A percentile compares a stretch with the other conserved stretches of the same genome.
Conservation (phyloP, 805 yeast genomes). For the Monosporozyma aerobia region DNA sequence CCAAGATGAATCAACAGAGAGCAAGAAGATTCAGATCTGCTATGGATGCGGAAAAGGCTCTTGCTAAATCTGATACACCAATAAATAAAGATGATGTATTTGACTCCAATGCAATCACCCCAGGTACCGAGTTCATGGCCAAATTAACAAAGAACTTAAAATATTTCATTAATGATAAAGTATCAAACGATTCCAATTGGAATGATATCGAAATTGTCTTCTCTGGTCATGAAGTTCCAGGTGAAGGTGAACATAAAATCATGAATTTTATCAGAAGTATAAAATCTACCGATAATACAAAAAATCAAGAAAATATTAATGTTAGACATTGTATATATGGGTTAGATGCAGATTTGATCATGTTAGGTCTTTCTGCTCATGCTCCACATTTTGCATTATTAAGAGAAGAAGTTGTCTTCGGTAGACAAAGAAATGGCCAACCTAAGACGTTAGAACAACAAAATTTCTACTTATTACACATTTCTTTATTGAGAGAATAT, state of each 20-base stretch:
- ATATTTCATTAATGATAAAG: conserved; percentile 81
- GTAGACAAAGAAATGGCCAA: conserved; percentile 33
- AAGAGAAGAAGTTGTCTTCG: conserved; percentile 93
- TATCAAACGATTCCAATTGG: conserved; percentile 83
- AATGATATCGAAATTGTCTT: conserved; percentile 64
- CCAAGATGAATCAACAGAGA: conserved; percentile 97
- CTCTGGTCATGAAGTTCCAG: conserved; percentile 94
- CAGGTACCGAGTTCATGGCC: conserved; percentile 96
- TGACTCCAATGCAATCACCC: conserved; percentile 89
- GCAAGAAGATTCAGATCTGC: conserved; percentile 93
- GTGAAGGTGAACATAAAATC: conserved; percentile 97
- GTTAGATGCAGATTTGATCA: conserved; percentile 89
- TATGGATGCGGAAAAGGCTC: conserved; percentile 75
- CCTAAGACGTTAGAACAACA: conserved; percentile 58
- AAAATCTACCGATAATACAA: conserved; percentile 44
- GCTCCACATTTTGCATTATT: conserved; percentile 92
- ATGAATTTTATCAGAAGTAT: conserved; percentile 82
- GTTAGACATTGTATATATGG: conserved; percentile 92
- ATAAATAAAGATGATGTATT: conserved; percentile 55
- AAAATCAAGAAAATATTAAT: conserved; percentile 58
- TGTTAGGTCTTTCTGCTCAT: conserved; percentile 84
- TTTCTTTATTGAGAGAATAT: conserved; percentile 84
- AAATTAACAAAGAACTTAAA: conserved; percentile 72
- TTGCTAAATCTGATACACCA: conserved; percentile 72
- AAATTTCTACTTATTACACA: conserved; percentile 72